Evolutionary conservation across 129 eudicot species (phyloP).

Genomic region (Saussurea involucrata): DNA sequence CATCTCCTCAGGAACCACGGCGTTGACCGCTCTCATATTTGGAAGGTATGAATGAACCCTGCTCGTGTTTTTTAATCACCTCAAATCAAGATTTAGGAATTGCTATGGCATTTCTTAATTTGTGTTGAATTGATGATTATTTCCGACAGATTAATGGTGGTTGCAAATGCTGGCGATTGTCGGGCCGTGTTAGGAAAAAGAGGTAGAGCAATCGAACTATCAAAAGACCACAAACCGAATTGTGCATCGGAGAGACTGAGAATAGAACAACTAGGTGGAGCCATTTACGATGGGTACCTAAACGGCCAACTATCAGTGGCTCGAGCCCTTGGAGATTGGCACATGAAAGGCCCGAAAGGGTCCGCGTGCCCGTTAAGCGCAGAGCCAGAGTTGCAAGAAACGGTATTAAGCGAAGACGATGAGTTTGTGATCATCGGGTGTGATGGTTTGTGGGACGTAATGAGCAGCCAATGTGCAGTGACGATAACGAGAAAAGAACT

Average conservation of each 20-base stretch:
- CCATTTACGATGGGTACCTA: slow-evolving; percentile 80
- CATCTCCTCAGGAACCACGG: slow-evolving; percentile 94
- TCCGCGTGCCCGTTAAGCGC: slow-evolving; percentile 67
- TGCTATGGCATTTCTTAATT: too few species aligned
- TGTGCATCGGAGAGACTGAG: slow-evolving; percentile 53
- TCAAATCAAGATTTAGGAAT: not conserved
- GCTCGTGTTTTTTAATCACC: not conserved
- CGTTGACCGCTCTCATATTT: slow-evolving; percentile 64
- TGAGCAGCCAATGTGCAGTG: slow-evolving; percentile 89
- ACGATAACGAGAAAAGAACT: slow-evolving; percentile 62
- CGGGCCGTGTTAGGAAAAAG: slow-evolving; percentile 87
- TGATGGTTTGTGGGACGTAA: slow-evolving; percentile 93
- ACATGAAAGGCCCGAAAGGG: slow-evolving; percentile 89
- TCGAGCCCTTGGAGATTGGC: slow-evolving; percentile 97
- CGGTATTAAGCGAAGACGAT: slow-evolving; percentile 56
- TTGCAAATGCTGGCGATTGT: slow-evolving; percentile 93
- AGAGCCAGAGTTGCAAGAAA: slow-evolving; percentile 76
- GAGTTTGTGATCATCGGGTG: slow-evolving; percentile 85
- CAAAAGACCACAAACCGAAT: slow-evolving; percentile 85
- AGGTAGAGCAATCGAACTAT: slow-evolving; percentile 77
- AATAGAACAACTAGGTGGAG: slow-evolving; percentile 83
- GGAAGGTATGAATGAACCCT: slow-evolving; percentile 65
- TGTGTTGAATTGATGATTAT: not conserved
- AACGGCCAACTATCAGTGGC: slow-evolving; percentile 84
- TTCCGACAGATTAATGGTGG: slow-evolving; percentile 45